A percentile compares a stretch with the other conserved stretches of the same genome.
Conservation (phyloP, 176 grass and related monocot genomes). For the Coix lacrymajobi region DNA sequence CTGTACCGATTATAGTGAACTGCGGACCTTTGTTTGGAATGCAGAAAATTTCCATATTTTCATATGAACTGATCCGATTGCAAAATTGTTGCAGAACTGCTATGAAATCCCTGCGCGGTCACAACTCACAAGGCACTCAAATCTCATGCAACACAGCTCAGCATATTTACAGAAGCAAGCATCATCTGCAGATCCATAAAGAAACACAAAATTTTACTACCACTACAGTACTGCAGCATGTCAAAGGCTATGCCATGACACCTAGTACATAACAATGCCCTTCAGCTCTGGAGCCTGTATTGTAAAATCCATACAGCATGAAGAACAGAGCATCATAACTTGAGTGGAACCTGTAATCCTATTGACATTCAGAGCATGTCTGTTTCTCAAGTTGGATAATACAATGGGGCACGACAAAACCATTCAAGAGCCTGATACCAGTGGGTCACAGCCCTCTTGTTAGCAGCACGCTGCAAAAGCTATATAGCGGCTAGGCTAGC, state of each 20-base stretch:
- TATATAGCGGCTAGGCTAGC: conserved; percentile 1
- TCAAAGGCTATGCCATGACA: neutral
- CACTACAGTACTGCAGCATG: neutral
- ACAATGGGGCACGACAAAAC: conserved; percentile 5
- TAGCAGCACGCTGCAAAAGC: neutral
- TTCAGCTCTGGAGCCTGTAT: neutral
- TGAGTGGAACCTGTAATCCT: conserved; percentile 18
- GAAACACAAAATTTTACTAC: neutral
- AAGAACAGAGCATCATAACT: neutral
- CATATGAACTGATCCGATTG: neutral
- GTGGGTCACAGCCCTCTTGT: neutral
- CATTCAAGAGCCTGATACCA: conserved; percentile 11
- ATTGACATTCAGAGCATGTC: neutral
- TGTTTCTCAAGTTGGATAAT: neutral
- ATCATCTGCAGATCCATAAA: neutral
- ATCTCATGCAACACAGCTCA: neutral
- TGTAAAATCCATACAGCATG: neutral
- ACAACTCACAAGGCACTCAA: neutral
- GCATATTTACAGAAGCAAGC: neutral
- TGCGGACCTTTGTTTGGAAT: neutral
- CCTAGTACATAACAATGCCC: neutral
- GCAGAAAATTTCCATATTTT: neutral
- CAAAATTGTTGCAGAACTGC: neutral
- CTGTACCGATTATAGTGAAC: neutral
- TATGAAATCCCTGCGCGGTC: neutral